Evolutionary conservation across 768 basidiomycete genomes (phyloP), one percentile per base, ranked within the genome.

Genomic region (Boletus vinaceobasis): DNA sequence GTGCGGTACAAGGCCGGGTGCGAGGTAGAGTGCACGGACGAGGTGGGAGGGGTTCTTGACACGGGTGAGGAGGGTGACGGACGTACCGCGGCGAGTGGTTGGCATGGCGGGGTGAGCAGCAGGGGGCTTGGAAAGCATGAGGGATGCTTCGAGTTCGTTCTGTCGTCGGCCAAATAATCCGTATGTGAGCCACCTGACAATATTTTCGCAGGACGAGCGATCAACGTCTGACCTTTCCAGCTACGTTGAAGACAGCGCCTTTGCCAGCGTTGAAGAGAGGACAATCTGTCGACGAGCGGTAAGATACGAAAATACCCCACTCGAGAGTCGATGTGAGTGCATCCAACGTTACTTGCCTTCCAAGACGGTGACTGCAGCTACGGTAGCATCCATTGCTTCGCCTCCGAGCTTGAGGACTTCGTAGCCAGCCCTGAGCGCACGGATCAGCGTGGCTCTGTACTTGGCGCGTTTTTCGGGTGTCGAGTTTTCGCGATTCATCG

Each of bases 51-150:
- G 91, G 63, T 93, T 92, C 57, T 79, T 82, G 8, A 79, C 75
- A 50, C 75, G 83, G 0, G 84, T 85, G 19, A 92, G 70, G 27
- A 92, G 82, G 0, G 88, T 82, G 21, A 84, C 65, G 1, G 83
- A 83, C 45, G 83, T 66, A 4, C 87, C 88, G 11, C 87, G 81
- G 21, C 90, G 77, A 6, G 77, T 75, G 2, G 75, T 14, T 0
- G 84, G 81, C 45, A 90, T 81, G 31, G 77, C 64, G 0, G 86
- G 81, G 58, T 86, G 80, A 11, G 84, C 79, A 2, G 75, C 70
- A 1, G 91, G 91, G 0, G 91, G 88, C 54, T 81, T 83, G 43
- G 90, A 90, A 15, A 91, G 75, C 86, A 90, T 90, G 55, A 93
- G 59, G 6, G 89, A 91, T 1, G 86, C 76, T 68, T 93, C 91